A percentile compares a stretch with the other conserved stretches of the same genome.
These are phyloP conservation scores for Psophocarpus tetragonolobus DNA, from an alignment of 306 rosid genomes.

Conservation along the genomic window DNA sequence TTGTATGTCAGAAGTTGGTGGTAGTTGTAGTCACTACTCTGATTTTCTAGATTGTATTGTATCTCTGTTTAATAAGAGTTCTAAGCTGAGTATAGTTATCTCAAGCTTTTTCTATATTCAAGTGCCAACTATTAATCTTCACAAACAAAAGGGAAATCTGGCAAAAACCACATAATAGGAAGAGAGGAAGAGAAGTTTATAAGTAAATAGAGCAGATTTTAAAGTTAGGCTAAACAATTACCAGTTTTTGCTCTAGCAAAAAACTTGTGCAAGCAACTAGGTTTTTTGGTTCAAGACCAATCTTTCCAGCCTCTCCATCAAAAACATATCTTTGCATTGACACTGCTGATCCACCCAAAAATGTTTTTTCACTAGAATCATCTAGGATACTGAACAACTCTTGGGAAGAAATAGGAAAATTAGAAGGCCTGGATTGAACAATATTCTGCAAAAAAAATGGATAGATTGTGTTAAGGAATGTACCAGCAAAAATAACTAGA, in stretches of 20 bases:
- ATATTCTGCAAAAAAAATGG: constrained; percentile 62
- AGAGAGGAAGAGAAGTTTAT: background rate
- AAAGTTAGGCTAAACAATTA: constrained; percentile 27
- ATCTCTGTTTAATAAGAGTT: too few relatives aligned
- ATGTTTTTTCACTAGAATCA: constrained; percentile 85
- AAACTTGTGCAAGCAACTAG: constrained; percentile 90
- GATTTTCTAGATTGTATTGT: too few relatives aligned
- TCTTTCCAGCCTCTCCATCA: constrained; percentile 86
- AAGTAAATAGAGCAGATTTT: background rate
- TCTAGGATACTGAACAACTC: constrained; percentile 80
- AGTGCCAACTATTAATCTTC: background rate
- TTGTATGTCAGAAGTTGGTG: too few relatives aligned
- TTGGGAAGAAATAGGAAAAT: constrained; percentile 70
- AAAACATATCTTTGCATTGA: constrained; percentile 81
- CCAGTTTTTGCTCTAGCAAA: constrained; percentile 91
- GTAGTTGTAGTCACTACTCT: too few relatives aligned
- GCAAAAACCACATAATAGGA: constrained; percentile 16
- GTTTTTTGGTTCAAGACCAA: constrained; percentile 82
- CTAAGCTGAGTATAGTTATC: too few relatives aligned
- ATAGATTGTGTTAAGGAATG: constrained; percentile 21
- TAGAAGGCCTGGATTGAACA: constrained; percentile 68
- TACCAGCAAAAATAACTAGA: constrained; percentile 9
- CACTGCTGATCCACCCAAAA: constrained; percentile 66
- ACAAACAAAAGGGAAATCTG: background rate
- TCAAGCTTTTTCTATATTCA: too few relatives aligned